Evolutionary conservation across 2,329 filamentous ascomycete species (phyloP).

Genomic region (Sporothrix luriei): DNA sequence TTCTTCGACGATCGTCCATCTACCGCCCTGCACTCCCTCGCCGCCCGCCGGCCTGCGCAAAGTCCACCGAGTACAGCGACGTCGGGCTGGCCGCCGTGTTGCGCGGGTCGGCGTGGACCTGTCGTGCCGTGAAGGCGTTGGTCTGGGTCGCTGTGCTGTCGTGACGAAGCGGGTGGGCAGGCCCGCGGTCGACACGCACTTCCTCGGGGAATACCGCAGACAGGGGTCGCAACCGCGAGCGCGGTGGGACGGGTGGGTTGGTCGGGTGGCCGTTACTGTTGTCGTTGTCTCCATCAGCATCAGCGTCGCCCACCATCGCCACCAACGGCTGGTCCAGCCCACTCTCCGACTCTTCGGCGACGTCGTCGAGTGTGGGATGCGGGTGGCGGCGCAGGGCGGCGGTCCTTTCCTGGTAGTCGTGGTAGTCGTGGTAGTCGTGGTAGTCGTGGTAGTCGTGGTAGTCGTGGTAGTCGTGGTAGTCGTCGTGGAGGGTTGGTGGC

Average conservation of each 20-base stretch:
- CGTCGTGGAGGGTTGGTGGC: slow-evolving; percentile 38
- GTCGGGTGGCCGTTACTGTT: no score
- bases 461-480: slow-evolving; percentile 49
- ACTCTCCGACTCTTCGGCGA: not conserved
- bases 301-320: not conserved
- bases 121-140: not conserved
- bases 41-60: slow-evolving; percentile 1
- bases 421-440: no score
- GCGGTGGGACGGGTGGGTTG: slow-evolving; percentile 23
- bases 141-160: not conserved
- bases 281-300: not conserved
- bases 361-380: not conserved
- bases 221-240: slow-evolving; percentile 29
- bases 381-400: slow-evolving; percentile 41
- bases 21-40: not conserved
- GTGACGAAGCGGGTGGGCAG: not conserved
- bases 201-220: not conserved
- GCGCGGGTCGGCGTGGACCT: slow-evolving; percentile 9
- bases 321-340: not conserved
- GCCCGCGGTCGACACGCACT: not conserved
- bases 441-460: no score
- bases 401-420: slow-evolving; percentile 48
- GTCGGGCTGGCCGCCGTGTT: slow-evolving; percentile 18
- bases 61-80: slow-evolving; percentile 27
- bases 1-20: no score